A percentile compares a stretch with the other conserved stretches of the same genome.
Evolutionary conservation across 768 basidiomycete genomes (phyloP).

Genomic region (Tubosaeta brunneosetosa): DNA sequence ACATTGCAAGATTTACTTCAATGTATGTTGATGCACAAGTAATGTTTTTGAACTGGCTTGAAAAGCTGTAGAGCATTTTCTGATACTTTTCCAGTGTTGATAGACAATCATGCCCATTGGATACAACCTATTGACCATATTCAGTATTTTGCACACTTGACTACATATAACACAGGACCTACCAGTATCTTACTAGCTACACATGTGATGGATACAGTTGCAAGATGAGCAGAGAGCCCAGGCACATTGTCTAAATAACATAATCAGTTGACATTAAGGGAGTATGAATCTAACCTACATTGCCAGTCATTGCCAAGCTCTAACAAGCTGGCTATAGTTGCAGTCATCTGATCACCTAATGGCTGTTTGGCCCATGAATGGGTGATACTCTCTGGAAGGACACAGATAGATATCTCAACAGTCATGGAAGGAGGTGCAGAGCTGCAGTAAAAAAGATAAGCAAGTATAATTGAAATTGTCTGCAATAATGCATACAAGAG

Average conservation of each 20-base stretch:
- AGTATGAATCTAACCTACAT: not conserved
- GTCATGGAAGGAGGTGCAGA: not conserved
- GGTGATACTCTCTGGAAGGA: not conserved
- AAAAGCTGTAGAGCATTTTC: not conserved
- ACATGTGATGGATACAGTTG: not conserved
- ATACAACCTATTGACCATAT: not conserved
- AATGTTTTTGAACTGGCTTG: not conserved
- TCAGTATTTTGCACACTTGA: not conserved
- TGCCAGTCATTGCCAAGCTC: not conserved
- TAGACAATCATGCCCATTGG: not conserved
- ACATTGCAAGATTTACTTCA: not conserved
- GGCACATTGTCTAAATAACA: not conserved
- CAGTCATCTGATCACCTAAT: not conserved
- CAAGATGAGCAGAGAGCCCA: not conserved
- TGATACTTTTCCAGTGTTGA: not conserved
- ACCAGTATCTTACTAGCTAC: not conserved
- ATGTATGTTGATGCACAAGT: not conserved
- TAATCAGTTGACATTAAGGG: not conserved
- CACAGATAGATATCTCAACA: not conserved
- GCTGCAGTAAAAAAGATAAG: not conserved
- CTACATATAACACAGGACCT: too few relatives aligned
- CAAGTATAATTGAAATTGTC: not conserved
- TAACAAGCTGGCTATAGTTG: not conserved
- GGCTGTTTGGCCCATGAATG: not conserved
- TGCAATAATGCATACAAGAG: not conserved